These are phyloP conservation scores for Eragrostis nindensis DNA, from an alignment of 176 grass and related monocot genomes.

Conservation along the genomic window DNA sequence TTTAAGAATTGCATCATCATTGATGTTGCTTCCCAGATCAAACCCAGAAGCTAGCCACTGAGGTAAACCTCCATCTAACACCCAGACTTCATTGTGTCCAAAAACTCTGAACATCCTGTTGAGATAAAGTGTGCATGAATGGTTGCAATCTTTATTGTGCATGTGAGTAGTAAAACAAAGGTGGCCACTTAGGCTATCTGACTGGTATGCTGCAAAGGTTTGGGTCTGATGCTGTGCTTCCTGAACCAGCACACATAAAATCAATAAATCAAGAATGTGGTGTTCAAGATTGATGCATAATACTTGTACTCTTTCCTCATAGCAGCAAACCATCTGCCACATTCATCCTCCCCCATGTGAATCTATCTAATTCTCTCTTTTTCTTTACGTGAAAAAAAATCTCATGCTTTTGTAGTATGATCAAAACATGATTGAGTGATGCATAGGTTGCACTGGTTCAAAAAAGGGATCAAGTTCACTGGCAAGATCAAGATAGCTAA, in stretches of 20 bases:
- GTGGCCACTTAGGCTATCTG: not conserved
- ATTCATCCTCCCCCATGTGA: not conserved
- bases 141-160: not conserved
- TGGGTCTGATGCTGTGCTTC: not conserved
- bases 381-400: not conserved
- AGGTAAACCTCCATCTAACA: slow-evolving; percentile 93
- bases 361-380: too few relatives aligned
- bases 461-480: slow-evolving; percentile 5
- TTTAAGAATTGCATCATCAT: slow-evolving; percentile 54
- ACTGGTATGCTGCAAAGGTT: not conserved
- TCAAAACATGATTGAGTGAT: too few relatives aligned
- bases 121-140: not conserved
- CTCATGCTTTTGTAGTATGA: not conserved
- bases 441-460: not conserved
- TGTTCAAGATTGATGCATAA: not conserved
- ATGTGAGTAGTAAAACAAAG: not conserved
- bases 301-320: not conserved
- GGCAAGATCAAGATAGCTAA: not conserved
- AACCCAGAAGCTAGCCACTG: slow-evolving; percentile 79
- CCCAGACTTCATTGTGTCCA: slow-evolving; percentile 86
- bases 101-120: slow-evolving; percentile 89
- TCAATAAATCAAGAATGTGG: not conserved
- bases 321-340: not conserved
- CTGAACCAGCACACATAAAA: not conserved
- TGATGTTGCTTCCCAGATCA: slow-evolving; percentile 45